phyloP scores from a whole-genome alignment of 1,139 yeast species.

The Blastobotrys serpentis region DNA sequence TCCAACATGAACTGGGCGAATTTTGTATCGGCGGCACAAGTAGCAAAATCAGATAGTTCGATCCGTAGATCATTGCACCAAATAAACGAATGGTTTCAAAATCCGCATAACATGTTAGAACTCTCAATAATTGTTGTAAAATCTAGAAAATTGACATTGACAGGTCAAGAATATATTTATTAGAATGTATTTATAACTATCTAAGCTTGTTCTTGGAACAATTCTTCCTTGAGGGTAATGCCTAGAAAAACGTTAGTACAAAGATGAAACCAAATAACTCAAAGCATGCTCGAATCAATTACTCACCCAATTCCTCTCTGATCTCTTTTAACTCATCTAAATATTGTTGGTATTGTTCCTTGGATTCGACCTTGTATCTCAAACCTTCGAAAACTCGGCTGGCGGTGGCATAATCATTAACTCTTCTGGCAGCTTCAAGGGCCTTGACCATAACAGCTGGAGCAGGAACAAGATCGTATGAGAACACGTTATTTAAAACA shows the following conservation, averaged over 20 bases:
- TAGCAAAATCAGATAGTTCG: no score
- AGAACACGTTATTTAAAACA: slow-evolving; percentile 92
- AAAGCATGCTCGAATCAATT: background rate
- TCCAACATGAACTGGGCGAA: no score
- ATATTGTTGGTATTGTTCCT: slow-evolving; percentile 91
- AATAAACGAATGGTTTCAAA: no score
- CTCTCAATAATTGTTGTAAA: no score
- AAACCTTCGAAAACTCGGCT: slow-evolving; percentile 94
- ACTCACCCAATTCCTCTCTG: slow-evolving; percentile 79
- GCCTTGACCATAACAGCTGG: slow-evolving; percentile 96
- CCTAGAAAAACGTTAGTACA: slow-evolving; percentile 19
- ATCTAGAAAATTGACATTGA: no score
- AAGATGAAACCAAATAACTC: background rate
- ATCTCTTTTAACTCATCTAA: slow-evolving; percentile 90
- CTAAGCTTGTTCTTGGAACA: slow-evolving; percentile 47
- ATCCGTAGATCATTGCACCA: no score
- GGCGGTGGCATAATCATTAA: slow-evolving; percentile 97
- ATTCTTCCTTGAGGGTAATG: slow-evolving; percentile 89
- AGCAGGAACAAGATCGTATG: slow-evolving; percentile 97
- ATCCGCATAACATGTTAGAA: no score
- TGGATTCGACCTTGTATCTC: slow-evolving; percentile 92
- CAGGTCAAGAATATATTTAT: no score
- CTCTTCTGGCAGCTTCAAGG: slow-evolving; percentile 97
- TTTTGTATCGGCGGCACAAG: no score
- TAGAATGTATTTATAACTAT: background rate